Conservation (phyloP, 148 eudicot species). For the Fagopyrum tataricum region DNA sequence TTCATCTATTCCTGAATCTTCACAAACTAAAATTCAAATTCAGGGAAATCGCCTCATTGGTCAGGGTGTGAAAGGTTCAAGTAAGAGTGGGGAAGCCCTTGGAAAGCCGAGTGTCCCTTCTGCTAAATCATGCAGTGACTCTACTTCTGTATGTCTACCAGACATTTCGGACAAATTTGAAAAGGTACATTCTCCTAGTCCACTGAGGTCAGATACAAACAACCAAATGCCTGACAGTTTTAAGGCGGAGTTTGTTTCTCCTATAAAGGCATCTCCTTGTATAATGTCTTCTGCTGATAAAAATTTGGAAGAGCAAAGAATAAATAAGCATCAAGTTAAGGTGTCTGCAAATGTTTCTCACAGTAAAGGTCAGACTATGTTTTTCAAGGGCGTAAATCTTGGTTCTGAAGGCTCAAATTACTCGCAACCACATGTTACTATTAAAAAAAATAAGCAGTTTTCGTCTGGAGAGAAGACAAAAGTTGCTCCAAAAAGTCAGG, state of each 20-base stretch:
- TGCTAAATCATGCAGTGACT: conserved; percentile 20
- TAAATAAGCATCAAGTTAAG: conserved; percentile 25
- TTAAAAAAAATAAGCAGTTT: conserved; percentile 34
- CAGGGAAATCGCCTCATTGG: conserved; percentile 24
- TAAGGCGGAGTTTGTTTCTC: conserved; percentile 32
- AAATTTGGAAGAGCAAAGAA: conserved; percentile 32
- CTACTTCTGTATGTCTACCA: conserved; percentile 24
- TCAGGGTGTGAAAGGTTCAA: conserved; percentile 24
- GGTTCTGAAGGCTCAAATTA: conserved; percentile 30
- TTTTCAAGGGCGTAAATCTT: conserved; percentile 23
- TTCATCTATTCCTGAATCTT: conserved; percentile 24
- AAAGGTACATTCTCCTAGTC: conserved; percentile 31
- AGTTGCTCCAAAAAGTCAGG: conserved; percentile 35
- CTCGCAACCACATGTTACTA: conserved; percentile 30
- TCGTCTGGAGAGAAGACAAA: conserved; percentile 44
- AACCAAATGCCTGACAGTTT: conserved; percentile 26
- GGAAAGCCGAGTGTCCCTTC: conserved; percentile 25
- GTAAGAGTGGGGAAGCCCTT: conserved; percentile 25
- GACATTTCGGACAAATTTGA: conserved; percentile 28
- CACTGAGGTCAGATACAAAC: conserved; percentile 26
- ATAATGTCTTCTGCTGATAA: conserved; percentile 27
- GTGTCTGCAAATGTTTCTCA: conserved; percentile 27
- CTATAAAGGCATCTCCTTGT: conserved; percentile 36
- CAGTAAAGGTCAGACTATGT: conserved; percentile 37
- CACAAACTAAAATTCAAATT: conserved; percentile 22